These are phyloP conservation scores for Triticum monococcum DNA, from an alignment of 176 grass and related monocot species.

Conservation along the genomic window DNA sequence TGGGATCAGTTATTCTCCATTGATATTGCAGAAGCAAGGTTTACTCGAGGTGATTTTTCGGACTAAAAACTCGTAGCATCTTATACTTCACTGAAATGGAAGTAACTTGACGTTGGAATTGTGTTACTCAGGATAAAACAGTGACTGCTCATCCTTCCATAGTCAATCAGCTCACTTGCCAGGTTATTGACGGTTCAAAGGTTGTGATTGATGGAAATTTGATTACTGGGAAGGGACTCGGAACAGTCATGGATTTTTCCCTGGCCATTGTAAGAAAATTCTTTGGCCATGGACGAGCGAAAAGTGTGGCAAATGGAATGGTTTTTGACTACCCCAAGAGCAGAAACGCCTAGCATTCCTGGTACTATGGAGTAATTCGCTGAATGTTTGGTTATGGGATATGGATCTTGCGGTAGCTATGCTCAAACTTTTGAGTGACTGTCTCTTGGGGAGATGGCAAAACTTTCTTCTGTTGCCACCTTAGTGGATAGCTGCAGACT, in stretches of 20 bases:
- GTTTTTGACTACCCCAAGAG: constrained; percentile 72
- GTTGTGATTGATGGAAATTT: constrained; percentile 84
- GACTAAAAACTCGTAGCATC: constrained; percentile 1
- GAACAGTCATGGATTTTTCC: constrained; percentile 61
- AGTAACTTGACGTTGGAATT: constrained; percentile 23
- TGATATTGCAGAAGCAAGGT: constrained; percentile 71
- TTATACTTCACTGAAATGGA: constrained; percentile 17
- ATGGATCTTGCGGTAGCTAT: constrained; percentile 17
- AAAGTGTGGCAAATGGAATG: constrained; percentile 79
- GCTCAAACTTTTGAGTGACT: background rate
- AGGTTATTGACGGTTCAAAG: constrained; percentile 46
- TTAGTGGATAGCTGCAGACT: constrained; percentile 1
- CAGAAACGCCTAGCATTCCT: constrained; percentile 23
- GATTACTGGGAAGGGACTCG: constrained; percentile 72
- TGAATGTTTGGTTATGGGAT: background rate
- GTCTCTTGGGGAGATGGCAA: constrained; percentile 20
- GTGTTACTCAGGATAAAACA: constrained; percentile 50
- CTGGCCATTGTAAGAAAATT: constrained; percentile 72
- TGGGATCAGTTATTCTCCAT: constrained; percentile 60
- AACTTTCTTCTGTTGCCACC: background rate
- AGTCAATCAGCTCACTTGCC: constrained; percentile 44
- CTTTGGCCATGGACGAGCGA: constrained; percentile 67
- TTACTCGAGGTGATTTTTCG: constrained; percentile 78
- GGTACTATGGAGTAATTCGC: background rate
- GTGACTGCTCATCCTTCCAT: constrained; percentile 54